Evolutionary conservation across 2,329 filamentous ascomycete genomes (phyloP).

Genomic region (Aspergillus melleus): DNA sequence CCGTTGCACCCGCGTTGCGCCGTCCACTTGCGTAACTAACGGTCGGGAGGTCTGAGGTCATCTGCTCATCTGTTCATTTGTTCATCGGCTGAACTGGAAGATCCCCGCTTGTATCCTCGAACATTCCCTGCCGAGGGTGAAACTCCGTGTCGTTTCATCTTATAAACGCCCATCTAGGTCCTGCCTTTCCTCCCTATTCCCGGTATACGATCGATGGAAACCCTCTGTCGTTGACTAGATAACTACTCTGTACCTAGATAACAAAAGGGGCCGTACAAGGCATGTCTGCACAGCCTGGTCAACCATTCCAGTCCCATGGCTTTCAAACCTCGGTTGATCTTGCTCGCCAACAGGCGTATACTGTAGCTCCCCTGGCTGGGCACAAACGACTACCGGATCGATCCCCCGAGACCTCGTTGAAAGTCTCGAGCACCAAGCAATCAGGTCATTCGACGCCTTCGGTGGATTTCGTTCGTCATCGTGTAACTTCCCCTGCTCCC

Average conservation of each 20-base stretch:
- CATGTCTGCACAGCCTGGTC: conserved; percentile 27
- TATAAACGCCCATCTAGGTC: background rate
- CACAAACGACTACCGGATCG: conserved; percentile 47
- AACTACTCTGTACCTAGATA: no score
- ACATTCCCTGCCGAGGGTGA: background rate
- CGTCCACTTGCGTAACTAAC: background rate
- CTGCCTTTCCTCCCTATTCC: background rate
- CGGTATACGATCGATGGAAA: background rate
- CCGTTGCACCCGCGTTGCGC: background rate
- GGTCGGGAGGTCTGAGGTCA: background rate
- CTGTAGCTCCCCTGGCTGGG: conserved; percentile 47
- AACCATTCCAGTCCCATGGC: conserved; percentile 51
- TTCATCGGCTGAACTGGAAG: no score
- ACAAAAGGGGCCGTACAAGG: conserved; percentile 11
- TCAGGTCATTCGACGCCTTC: background rate
- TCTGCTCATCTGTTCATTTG: no score
- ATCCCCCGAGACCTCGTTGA: conserved; percentile 21
- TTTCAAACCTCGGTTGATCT: conserved; percentile 50
- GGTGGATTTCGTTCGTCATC: conserved; percentile 30
- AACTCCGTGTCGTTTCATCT: background rate
- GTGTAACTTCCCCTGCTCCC: conserved; percentile 18
- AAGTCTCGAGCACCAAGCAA: conserved; percentile 7
- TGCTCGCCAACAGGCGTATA: conserved; percentile 41
- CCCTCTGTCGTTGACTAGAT: background rate
- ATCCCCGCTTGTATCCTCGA: no score